A percentile compares a stretch with the other conserved stretches of the same genome.
Evolutionary conservation across 1,284 basidiomycete species (phyloP).

Genomic region (Ceratobasidium sp.): DNA sequence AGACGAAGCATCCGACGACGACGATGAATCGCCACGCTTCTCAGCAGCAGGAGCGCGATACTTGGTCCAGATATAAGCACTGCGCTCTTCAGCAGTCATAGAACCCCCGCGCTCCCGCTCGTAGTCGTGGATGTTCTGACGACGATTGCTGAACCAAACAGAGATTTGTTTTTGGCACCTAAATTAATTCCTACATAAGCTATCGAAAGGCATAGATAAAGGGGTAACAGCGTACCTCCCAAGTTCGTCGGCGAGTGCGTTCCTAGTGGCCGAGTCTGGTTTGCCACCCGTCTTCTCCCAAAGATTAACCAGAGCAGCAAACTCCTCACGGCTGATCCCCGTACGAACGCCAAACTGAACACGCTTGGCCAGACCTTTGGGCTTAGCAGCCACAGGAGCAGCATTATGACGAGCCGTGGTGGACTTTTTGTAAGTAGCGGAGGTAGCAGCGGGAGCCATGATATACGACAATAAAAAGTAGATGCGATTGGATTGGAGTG

Average conservation of each 20-base stretch:
- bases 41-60: constrained; percentile 5
- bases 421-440: background rate
- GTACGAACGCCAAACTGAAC: constrained; percentile 3
- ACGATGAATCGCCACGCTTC: background rate
- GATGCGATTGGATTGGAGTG: background rate
- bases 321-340: background rate
- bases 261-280: background rate
- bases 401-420: background rate
- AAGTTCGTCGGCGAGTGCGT: background rate
- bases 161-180: constrained; percentile 26
- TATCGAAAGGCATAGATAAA: background rate
- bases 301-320: background rate
- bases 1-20: background rate
- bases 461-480: background rate
- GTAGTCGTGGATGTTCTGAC: constrained; percentile 12
- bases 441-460: background rate
- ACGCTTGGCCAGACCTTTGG: constrained; percentile 11
- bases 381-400: background rate
- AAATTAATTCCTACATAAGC: background rate
- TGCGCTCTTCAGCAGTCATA: background rate
- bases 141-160: constrained; percentile 25
- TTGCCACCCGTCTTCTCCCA: background rate
- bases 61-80: constrained; percentile 4
- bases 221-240: background rate
- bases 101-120: background rate